These are phyloP conservation scores for Trichoderma lentiforme DNA, from an alignment of 2,329 filamentous ascomycete species.

Conservation along the genomic window DNA sequence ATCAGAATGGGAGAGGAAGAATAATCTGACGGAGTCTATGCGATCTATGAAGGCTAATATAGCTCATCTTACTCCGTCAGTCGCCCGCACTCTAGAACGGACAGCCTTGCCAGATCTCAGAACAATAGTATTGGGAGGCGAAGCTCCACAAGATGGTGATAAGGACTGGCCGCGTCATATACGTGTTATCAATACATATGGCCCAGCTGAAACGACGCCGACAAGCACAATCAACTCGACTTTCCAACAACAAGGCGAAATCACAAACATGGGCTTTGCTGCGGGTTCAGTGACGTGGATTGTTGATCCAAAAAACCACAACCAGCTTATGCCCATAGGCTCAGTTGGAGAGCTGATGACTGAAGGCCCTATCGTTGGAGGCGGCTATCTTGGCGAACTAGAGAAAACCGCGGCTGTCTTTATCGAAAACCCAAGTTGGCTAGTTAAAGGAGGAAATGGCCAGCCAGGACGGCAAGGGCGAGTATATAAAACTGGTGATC, in stretches of 20 bases:
- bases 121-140: too few species aligned
- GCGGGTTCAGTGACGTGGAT: neutral
- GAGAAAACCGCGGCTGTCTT: neutral
- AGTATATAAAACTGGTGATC: conserved; percentile 26
- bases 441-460: neutral
- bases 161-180: neutral
- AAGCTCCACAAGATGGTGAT: too few species aligned
- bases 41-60: neutral
- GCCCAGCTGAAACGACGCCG: neutral
- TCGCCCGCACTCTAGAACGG: neutral
- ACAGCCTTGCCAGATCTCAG: too few species aligned
- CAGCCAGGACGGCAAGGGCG: neutral
- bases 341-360: neutral
- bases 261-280: neutral
- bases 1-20: neutral
- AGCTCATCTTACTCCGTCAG: neutral
- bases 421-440: neutral
- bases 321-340: neutral
- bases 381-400: neutral
- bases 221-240: too few species aligned
- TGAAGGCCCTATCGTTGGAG: neutral
- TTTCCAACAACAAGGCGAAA: neutral
- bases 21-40: neutral
- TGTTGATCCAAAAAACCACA: conserved; percentile 15
- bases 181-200: too few species aligned